Evolutionary conservation across 1,284 basidiomycete species (phyloP).

Genomic region (Vanrija sp.): DNA sequence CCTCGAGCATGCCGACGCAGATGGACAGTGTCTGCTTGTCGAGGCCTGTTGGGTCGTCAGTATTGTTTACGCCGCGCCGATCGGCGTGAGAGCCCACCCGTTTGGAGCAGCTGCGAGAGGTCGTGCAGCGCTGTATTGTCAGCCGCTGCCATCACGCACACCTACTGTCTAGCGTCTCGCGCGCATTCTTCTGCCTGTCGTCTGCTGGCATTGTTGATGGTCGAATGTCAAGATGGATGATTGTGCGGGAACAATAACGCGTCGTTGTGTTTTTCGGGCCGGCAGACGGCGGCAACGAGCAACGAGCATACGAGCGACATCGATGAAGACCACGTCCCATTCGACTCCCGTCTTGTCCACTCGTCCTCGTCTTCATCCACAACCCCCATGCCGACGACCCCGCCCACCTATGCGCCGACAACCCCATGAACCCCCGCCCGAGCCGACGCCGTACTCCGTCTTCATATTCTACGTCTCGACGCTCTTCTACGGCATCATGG

Average conservation of each 20-base stretch:
- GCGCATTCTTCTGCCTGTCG: conserved; percentile 37
- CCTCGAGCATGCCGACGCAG: conserved; percentile 47
- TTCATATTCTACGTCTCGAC: too few species aligned
- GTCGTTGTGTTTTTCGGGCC: too few species aligned
- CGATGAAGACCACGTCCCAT: background rate
- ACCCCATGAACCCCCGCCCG: conserved; percentile 3
- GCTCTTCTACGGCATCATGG: conserved; percentile 4
- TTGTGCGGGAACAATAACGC: too few species aligned
- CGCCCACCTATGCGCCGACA: conserved; percentile 3
- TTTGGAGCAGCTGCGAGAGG: conserved; percentile 43
- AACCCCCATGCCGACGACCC: conserved; percentile 1
- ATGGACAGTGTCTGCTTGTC: conserved; percentile 45
- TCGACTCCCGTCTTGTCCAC: background rate
- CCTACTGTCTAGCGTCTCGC: conserved; percentile 46
- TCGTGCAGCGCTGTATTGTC: conserved; percentile 36
- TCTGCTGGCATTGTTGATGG: conserved; percentile 10
- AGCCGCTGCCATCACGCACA: background rate
- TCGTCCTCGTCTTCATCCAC: background rate
- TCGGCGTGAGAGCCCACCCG: conserved; percentile 23
- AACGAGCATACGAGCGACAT: too few species aligned
- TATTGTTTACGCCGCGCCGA: background rate
- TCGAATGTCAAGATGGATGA: too few species aligned
- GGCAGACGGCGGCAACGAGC: too few species aligned
- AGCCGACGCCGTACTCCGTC: too few species aligned
- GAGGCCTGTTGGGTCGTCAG: conserved; percentile 26